phyloP scores from a whole-genome alignment of 1,284 basidiomycete species.

The Gomphus bonarii region DNA sequence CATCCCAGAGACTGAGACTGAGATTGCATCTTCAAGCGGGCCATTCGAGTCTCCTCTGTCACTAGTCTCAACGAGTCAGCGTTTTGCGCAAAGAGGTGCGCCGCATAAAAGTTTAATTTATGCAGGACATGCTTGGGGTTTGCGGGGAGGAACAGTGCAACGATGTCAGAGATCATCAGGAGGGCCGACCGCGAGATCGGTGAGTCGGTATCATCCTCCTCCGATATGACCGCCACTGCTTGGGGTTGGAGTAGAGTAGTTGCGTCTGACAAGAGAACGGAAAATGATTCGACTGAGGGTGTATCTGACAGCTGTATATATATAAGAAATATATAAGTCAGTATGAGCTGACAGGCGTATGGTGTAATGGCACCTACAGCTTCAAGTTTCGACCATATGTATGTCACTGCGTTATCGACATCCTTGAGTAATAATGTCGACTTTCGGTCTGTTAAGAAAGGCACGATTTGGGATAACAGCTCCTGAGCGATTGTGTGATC shows the following conservation, averaged over 20 bases:
- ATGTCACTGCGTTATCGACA: slow-evolving; percentile 40
- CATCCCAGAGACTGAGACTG: too few species aligned
- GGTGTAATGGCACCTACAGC: slow-evolving; percentile 27
- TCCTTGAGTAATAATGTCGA: slow-evolving; percentile 39
- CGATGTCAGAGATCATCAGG: slow-evolving; percentile 44
- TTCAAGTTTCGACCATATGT: slow-evolving; percentile 39
- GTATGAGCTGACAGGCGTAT: neutral
- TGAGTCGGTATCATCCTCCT: slow-evolving; percentile 14
- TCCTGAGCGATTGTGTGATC: slow-evolving; percentile 36
- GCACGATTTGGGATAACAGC: slow-evolving; percentile 39
- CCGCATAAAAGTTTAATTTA: slow-evolving; percentile 51
- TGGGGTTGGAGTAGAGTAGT: slow-evolving; percentile 38
- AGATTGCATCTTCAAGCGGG: neutral
- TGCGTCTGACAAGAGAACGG: slow-evolving; percentile 44
- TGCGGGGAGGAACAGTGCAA: slow-evolving; percentile 25
- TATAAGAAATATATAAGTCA: neutral
- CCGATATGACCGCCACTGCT: slow-evolving; percentile 26
- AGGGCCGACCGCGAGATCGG: slow-evolving; percentile 33
- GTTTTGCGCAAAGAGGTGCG: slow-evolving; percentile 24
- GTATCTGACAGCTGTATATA: slow-evolving; percentile 16
- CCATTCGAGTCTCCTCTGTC: slow-evolving; percentile 1
- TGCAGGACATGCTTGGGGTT: slow-evolving; percentile 34
- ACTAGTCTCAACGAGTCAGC: neutral
- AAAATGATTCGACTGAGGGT: slow-evolving; percentile 35
- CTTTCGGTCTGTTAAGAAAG: slow-evolving; percentile 50